phyloP scores from a whole-genome alignment of 164 flowering plant genomes.

The Chimonanthus praecox region DNA sequence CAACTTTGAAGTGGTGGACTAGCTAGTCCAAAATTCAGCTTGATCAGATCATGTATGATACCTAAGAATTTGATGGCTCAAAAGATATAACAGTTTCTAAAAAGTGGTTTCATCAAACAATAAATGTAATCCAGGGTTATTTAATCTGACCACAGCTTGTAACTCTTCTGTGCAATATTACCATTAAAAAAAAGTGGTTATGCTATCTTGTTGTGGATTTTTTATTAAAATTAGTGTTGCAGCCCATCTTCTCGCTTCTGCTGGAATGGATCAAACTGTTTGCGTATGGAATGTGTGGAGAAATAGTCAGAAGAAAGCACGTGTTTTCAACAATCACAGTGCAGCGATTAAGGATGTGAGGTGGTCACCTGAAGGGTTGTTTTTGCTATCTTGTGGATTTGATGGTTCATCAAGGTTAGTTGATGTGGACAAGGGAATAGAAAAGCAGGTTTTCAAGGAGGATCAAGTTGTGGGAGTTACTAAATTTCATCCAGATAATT shows the following conservation, averaged over 20 bases:
- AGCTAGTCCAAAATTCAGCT: no score
- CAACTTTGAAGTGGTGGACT: no score
- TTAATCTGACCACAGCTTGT: no score
- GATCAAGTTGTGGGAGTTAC: conserved; percentile 66
- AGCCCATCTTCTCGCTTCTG: conserved; percentile 98
- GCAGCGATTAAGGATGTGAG: conserved; percentile 82
- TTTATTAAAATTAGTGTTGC: conserved; percentile 33
- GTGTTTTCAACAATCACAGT: conserved; percentile 47
- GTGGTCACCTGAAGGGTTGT: conserved; percentile 72
- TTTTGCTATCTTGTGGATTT: conserved; percentile 88
- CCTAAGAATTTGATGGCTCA: no score
- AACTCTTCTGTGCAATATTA: no score
- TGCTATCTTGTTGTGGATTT: conserved; percentile 7
- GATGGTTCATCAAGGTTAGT: conserved; percentile 66
- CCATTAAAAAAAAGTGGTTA: not conserved
- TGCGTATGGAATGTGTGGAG: conserved; percentile 92
- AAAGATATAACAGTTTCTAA: no score
- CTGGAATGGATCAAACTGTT: conserved; percentile 79
- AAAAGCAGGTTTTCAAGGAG: conserved; percentile 56
- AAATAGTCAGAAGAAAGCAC: conserved; percentile 48
- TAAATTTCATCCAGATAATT: conserved; percentile 64
- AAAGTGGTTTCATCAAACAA: no score
- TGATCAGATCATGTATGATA: no score
- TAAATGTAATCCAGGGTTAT: no score
- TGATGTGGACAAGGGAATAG: conserved; percentile 77